A percentile compares a stretch with the other conserved stretches of the same genome.
phyloP scores from a whole-genome alignment of 257 asterid genomes.

The Ilex asprella region DNA sequence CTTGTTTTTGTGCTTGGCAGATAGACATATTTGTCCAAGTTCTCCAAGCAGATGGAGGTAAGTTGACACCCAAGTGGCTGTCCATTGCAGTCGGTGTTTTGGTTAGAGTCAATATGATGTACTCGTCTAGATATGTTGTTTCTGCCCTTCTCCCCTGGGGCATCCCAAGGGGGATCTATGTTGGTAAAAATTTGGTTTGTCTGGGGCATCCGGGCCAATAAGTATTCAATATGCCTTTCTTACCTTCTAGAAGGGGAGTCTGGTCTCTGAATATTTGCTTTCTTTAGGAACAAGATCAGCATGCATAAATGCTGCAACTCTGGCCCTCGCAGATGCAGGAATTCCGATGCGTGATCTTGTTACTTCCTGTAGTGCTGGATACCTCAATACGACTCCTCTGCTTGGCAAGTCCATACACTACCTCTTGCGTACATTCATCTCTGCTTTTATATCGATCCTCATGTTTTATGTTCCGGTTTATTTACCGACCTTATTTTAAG shows the following conservation, averaged over 20 bases:
- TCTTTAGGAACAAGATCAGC: constrained; percentile 93
- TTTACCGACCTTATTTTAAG: background rate
- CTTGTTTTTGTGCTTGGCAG: constrained; percentile 35
- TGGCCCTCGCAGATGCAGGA: constrained; percentile 98
- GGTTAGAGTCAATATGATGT: no score
- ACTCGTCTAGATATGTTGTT: no score
- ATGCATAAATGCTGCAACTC: constrained; percentile 95
- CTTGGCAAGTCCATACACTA: constrained; percentile 42
- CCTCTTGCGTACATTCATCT: background rate
- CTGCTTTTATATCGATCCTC: background rate
- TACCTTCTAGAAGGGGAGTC: no score
- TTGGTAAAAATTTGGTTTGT: background rate
- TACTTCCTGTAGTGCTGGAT: constrained; percentile 91
- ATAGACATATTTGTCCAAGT: constrained; percentile 95
- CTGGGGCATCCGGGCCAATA: no score
- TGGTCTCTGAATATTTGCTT: background rate
- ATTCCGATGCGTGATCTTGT: constrained; percentile 94
- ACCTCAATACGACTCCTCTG: constrained; percentile 70
- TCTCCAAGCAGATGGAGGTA: constrained; percentile 99
- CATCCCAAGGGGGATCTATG: background rate
- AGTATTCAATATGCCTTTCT: no score
- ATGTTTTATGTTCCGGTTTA: constrained; percentile 3
- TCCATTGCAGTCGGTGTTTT: no score
- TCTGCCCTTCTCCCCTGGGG: no score
- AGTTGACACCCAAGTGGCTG: background rate